Evolutionary conservation across 257 asterid species (phyloP).

Genomic region (Fraxinus quadrangulata): DNA sequence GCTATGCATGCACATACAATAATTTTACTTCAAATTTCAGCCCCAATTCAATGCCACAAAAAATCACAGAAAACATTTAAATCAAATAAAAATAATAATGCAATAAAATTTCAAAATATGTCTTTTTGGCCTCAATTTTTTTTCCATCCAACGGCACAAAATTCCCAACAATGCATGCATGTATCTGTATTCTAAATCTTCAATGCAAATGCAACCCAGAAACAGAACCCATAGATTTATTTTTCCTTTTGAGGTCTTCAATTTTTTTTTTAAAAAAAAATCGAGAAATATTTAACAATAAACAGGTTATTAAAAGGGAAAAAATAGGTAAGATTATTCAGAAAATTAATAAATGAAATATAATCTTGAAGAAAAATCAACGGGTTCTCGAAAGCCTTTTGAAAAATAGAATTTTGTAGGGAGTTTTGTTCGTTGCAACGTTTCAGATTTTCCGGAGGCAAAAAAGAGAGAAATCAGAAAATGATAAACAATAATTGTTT

Average conservation of each 20-base stretch:
- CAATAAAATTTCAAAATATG: neutral
- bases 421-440: constrained; percentile 69
- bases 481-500: constrained; percentile 7
- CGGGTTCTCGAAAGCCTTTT: constrained; percentile 34
- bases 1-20: constrained; percentile 42
- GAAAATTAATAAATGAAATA: constrained; percentile 21
- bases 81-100: constrained; percentile 5
- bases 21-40: constrained; percentile 9
- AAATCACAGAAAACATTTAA: neutral
- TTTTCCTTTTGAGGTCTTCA: constrained; percentile 13
- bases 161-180: constrained; percentile 46
- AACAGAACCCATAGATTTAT: constrained; percentile 36
- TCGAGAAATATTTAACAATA: neutral
- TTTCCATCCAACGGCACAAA: constrained; percentile 48
- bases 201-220: constrained; percentile 14
- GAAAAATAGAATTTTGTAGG: constrained; percentile 43
- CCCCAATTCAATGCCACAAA: constrained; percentile 21
- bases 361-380: constrained; percentile 13
- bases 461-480: constrained; percentile 32
- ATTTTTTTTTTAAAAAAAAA: neutral
- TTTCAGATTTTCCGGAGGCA: constrained; percentile 56
- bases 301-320: neutral
- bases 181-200: constrained; percentile 17
- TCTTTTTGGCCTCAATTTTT: constrained; percentile 20
- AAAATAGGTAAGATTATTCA: constrained; percentile 14